Evolutionary conservation across 2,329 filamentous ascomycete species (phyloP).

Genomic region (Lachnellula cervina): DNA sequence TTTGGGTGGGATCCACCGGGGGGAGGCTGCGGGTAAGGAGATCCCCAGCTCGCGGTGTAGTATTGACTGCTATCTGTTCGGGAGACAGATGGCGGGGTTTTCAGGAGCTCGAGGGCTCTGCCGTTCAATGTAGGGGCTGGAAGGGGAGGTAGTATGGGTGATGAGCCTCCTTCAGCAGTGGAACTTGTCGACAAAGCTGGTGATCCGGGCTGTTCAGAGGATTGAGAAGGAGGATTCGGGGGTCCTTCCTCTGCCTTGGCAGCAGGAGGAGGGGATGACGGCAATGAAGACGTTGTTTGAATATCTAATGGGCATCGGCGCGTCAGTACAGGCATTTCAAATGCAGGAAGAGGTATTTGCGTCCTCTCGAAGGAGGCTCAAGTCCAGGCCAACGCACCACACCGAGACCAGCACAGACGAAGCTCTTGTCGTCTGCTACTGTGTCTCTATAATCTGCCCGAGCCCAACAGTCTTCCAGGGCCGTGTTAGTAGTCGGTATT

Average conservation of each 20-base stretch:
- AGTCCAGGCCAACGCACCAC: slow-evolving; percentile 19
- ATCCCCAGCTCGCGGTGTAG: slow-evolving; percentile 83
- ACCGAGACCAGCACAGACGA: slow-evolving; percentile 60
- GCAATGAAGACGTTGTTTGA: slow-evolving; percentile 33
- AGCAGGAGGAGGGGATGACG: slow-evolving; percentile 50
- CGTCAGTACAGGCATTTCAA: slow-evolving; percentile 16
- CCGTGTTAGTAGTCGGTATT: slow-evolving; percentile 2
- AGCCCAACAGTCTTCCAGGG: slow-evolving; percentile 9
- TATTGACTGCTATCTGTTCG: slow-evolving; percentile 39
- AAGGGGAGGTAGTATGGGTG: slow-evolving; percentile 54
- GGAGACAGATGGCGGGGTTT: slow-evolving; percentile 41
- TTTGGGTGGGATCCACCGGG: slow-evolving; percentile 42
- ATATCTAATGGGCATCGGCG: slow-evolving; percentile 18
- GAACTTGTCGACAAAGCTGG: slow-evolving; percentile 59
- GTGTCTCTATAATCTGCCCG: slow-evolving; percentile 32
- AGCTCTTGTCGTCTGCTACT: slow-evolving; percentile 52
- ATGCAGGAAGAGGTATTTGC: too few species aligned
- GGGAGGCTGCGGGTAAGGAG: slow-evolving; percentile 72
- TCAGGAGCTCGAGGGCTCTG: slow-evolving; percentile 49
- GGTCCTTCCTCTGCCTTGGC: slow-evolving; percentile 56
- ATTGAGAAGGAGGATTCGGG: slow-evolving; percentile 8
- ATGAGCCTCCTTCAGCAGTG: slow-evolving; percentile 54
- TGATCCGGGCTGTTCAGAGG: slow-evolving; percentile 39
- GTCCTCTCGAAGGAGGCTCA: neutral
- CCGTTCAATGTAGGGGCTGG: slow-evolving; percentile 54